Conservation (phyloP, 768 basidiomycete species). For the Gautieria morchelliformis region DNA sequence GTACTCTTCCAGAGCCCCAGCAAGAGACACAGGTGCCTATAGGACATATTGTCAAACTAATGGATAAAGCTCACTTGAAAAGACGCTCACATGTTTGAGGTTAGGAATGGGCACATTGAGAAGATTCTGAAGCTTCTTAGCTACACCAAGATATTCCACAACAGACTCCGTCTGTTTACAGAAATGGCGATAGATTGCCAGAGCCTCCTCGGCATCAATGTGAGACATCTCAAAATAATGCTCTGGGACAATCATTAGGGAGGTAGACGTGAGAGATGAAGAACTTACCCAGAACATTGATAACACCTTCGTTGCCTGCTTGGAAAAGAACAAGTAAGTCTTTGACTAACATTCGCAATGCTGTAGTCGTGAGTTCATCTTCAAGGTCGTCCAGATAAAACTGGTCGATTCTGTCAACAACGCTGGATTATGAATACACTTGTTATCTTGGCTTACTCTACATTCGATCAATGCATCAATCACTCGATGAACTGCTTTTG, state of each 20-base stretch:
- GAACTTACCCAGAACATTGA: constrained; percentile 37
- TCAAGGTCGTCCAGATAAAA: constrained; percentile 92
- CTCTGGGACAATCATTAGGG: constrained; percentile 32
- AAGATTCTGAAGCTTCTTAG: constrained; percentile 86
- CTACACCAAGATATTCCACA: constrained; percentile 87
- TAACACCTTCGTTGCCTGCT: constrained; percentile 89
- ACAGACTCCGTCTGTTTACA: constrained; percentile 85
- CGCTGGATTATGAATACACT: background rate
- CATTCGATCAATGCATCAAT: constrained; percentile 84
- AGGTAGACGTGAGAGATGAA: background rate
- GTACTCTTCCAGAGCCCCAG: constrained; percentile 88
- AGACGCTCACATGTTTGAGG: constrained; percentile 55
- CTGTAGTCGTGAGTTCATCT: constrained; percentile 82
- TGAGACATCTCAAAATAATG: constrained; percentile 99
- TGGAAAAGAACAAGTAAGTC: constrained; percentile 94
- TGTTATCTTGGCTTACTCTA: constrained; percentile 44
- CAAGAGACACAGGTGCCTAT: constrained; percentile 92
- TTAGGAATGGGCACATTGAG: constrained; percentile 92
- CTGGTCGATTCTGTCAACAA: constrained; percentile 28
- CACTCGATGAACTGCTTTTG: constrained; percentile 81
- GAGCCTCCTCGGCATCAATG: constrained; percentile 77
- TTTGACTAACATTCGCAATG: constrained; percentile 89
- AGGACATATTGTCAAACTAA: background rate
- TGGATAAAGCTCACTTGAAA: background rate
- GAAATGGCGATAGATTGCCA: constrained; percentile 86